Percentiles rank a stretch among this genome's conserved stretches.
phyloP scores from a whole-genome alignment of 179 eudicot genomes.

The Gypsophila paniculata region DNA sequence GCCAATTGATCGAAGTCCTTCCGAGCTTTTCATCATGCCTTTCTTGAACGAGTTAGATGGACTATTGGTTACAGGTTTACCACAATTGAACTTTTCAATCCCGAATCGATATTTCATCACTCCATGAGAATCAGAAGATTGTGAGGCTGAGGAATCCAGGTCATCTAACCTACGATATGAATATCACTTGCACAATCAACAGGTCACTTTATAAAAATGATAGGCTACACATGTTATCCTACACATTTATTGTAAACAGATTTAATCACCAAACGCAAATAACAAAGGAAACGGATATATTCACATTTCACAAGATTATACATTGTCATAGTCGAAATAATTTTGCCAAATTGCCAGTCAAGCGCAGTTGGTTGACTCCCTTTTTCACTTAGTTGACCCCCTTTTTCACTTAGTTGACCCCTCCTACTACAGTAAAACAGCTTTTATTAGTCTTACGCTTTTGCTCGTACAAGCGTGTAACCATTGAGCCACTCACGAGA shows the following conservation, averaged over 20 bases:
- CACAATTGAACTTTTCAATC: constrained; percentile 45
- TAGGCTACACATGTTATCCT: not conserved
- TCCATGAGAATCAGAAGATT: constrained; percentile 55
- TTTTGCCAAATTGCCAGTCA: not conserved
- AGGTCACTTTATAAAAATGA: not conserved
- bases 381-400: too few species aligned
- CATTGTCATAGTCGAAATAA: not conserved
- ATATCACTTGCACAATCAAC: not conserved
- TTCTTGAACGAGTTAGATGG: constrained; percentile 67
- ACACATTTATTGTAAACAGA: too few species aligned
- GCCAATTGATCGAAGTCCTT: constrained; percentile 85
- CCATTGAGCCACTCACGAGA: not conserved
- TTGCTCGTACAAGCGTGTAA: not conserved
- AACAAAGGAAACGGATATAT: not conserved
- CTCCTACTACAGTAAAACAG: not conserved
- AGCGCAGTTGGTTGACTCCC: not conserved
- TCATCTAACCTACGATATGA: constrained; percentile 64
- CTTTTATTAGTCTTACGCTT: not conserved
- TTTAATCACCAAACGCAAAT: too few species aligned
- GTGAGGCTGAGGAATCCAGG: constrained; percentile 64
- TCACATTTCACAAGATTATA: not conserved
- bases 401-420: not conserved
- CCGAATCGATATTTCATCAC: constrained; percentile 49
- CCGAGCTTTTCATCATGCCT: constrained; percentile 76
- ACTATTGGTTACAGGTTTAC: constrained; percentile 31